phyloP scores from a whole-genome alignment of 805 yeast genomes.

The Kuraishia floccosa region DNA sequence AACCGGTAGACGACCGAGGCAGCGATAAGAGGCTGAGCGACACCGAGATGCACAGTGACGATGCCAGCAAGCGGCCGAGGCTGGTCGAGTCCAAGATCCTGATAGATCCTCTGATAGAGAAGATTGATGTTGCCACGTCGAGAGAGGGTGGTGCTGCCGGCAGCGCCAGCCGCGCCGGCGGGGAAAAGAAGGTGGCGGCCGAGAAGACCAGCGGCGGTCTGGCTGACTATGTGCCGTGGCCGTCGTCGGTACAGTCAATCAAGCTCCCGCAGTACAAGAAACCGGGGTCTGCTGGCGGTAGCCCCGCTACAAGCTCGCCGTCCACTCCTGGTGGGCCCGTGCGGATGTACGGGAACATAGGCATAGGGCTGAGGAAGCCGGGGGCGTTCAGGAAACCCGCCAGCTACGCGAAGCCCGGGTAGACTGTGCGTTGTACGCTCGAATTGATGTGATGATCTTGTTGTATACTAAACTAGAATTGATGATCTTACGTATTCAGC shows the following conservation, averaged over 20 bases:
- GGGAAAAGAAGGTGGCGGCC: background rate
- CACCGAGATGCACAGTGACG: background rate
- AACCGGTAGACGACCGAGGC: no score
- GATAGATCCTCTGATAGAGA: no score
- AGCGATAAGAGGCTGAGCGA: no score
- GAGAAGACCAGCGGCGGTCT: background rate
- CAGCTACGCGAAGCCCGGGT: constrained; percentile 6
- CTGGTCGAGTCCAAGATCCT: no score
- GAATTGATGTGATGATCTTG: no score
- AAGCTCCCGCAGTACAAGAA: constrained; percentile 19
- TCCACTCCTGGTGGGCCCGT: background rate
- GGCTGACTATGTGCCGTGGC: constrained; percentile 1
- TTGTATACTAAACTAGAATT: no score
- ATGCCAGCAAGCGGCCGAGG: no score
- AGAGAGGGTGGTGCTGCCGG: background rate
- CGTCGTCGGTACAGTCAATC: constrained; percentile 8
- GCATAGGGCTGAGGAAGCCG: constrained; percentile 16
- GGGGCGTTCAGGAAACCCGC: constrained; percentile 20
- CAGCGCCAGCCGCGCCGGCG: background rate
- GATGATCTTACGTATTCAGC: no score
- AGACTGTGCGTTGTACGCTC: no score
- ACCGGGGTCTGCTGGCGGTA: constrained; percentile 7
- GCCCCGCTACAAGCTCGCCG: background rate
- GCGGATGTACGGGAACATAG: no score
- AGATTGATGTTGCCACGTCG: background rate